Percentiles rank a stretch among this genome's conserved stretches.
Conservation (phyloP, 2,329 filamentous ascomycete species). For the Cladosporium colombiae region DNA sequence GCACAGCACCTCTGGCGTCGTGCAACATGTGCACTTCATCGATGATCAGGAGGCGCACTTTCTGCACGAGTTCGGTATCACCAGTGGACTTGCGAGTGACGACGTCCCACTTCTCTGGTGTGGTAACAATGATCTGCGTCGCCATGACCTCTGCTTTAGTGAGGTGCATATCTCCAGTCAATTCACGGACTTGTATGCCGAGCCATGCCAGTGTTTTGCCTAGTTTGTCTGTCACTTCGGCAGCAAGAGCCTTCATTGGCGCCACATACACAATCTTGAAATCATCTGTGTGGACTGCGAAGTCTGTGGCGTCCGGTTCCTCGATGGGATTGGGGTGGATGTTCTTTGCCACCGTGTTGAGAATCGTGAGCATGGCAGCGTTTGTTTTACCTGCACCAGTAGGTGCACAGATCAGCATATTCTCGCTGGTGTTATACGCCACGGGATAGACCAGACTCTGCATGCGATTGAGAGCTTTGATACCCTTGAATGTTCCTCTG, state of each 20-base stretch:
- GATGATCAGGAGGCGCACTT: constrained; percentile 92
- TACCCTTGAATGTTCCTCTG: constrained; percentile 87
- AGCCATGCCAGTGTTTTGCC: constrained; percentile 91
- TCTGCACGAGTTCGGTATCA: constrained; percentile 95
- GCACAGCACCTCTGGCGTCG: constrained; percentile 91
- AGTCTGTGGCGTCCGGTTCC: constrained; percentile 70
- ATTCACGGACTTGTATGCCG: constrained; percentile 85
- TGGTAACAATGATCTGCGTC: constrained; percentile 97
- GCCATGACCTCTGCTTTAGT: constrained; percentile 94
- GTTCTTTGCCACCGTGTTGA: constrained; percentile 88
- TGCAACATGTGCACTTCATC: constrained; percentile 99
- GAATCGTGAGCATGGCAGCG: constrained; percentile 92
- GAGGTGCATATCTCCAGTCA: constrained; percentile 98
- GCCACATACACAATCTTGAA: constrained; percentile 99
- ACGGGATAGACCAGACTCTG: constrained; percentile 95
- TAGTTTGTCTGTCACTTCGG: constrained; percentile 93
- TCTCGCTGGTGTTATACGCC: constrained; percentile 93
- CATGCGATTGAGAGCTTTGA: constrained; percentile 94
- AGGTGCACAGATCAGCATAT: constrained; percentile 97
- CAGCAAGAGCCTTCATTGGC: constrained; percentile 97
- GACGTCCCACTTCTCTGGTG: constrained; percentile 99
- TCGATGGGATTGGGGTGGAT: constrained; percentile 77
- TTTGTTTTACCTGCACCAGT: constrained; percentile 97
- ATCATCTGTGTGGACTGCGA: constrained; percentile 78
- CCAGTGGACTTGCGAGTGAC: constrained; percentile 96